Base-by-base conservation (phyloP, 164 flowering plant species). In the Brasenia schreberi region DNA sequence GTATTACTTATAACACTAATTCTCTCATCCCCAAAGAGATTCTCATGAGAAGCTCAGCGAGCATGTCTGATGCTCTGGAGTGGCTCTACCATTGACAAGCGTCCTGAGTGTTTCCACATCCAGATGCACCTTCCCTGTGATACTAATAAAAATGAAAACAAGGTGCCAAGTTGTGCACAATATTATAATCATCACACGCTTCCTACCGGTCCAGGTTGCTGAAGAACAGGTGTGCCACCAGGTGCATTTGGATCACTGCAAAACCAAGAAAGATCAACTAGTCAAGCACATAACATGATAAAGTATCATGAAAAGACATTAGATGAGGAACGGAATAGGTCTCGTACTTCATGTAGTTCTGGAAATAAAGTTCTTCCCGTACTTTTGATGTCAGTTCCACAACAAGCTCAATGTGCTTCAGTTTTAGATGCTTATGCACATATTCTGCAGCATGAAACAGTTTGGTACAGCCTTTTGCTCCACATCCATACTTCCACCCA, bases 401-500 rank as follows among this genome's bases (percentile, higher is more conserved):
- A 60, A 81, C 81, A 69, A 92, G 84, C 0, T 95, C 99, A 1
- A 91, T 83, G 69, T 95, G 99, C 75, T 95, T 95, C 72, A 95
- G 80, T 71, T 86, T 88, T 58, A 95, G 81, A 82, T 95, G 99
- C 77, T 95, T 95, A 75, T 87, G 92, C 64, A 95, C 99, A 81
- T 85, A 95, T 69, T 95, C 99, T 44, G 97, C 81, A 71, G 99
- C 97, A 80, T 95, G 99, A 72, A 95, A 95, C 39, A 95, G 96
- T 77, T 95, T 95, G 59, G 99, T 95, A 79, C 99, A 95, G 63
- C 98, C 97, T 77, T 95, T 95, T 66, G 99, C 99, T 70, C 99
- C 99, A 79, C 99, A 95, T 58, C 99, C 99, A 82, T 92, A 95
- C 77, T 95, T 95, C 99, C 99, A 95, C 4, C 99, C 99, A 73